Conservation (phyloP, 306 rosid species). For the Trifolium repens region DNA sequence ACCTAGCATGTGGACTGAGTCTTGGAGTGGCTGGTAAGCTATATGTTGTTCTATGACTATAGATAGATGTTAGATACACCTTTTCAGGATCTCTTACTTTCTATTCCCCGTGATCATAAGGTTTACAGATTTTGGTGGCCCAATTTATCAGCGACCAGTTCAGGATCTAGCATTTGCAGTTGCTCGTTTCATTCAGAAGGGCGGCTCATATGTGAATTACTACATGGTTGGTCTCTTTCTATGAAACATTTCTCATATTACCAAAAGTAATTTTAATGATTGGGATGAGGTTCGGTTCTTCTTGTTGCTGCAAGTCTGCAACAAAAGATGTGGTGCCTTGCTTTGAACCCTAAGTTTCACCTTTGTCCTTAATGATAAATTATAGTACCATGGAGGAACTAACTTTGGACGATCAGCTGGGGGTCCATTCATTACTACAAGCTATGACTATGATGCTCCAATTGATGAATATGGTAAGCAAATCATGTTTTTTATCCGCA, state of each 20-base stretch:
- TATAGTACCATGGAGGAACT: slow-evolving; percentile 97
- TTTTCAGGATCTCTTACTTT: slow-evolving; percentile 20
- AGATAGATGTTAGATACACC: slow-evolving; percentile 18
- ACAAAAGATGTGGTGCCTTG: slow-evolving; percentile 4
- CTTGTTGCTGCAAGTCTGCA: neutral
- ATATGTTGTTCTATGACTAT: slow-evolving; percentile 17
- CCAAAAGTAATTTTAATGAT: neutral
- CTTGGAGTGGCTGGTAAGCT: slow-evolving; percentile 98
- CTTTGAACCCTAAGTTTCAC: slow-evolving; percentile 35
- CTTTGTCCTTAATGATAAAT: slow-evolving; percentile 41
- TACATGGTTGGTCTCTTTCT: slow-evolving; percentile 81
- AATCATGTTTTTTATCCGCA: slow-evolving; percentile 22
- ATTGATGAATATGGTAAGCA: slow-evolving; percentile 91
- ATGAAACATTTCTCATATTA: slow-evolving; percentile 5
- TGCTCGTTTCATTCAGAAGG: slow-evolving; percentile 88
- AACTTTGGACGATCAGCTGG: slow-evolving; percentile 98
- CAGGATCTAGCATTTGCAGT: slow-evolving; percentile 95
- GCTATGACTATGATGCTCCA: slow-evolving; percentile 97
- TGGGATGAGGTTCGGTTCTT: neutral
- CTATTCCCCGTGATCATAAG: slow-evolving; percentile 45
- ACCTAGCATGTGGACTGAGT: slow-evolving; percentile 94
- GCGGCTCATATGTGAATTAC: slow-evolving; percentile 88
- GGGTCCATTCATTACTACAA: slow-evolving; percentile 92
- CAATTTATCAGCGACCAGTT: slow-evolving; percentile 83
- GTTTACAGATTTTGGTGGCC: slow-evolving; percentile 93